A percentile compares a stretch with the other conserved stretches of the same genome.
Conservation (phyloP, 805 yeast genomes). For the Metschnikowia orientalis region DNA sequence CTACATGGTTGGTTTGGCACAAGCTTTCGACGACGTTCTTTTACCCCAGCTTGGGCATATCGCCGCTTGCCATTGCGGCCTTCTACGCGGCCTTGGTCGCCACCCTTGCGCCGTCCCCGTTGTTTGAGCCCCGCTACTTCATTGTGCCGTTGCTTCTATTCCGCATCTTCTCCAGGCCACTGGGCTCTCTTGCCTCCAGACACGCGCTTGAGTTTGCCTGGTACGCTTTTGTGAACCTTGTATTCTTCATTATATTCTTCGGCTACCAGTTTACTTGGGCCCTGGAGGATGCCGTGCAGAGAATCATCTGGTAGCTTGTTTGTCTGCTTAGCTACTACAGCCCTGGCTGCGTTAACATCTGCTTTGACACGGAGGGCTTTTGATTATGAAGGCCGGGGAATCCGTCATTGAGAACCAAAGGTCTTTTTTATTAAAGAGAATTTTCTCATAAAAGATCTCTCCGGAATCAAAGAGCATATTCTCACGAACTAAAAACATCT, state of each 20-base stretch:
- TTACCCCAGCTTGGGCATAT: slow-evolving; percentile 14
- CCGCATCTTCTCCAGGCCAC: slow-evolving; percentile 47
- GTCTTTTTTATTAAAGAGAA: no score
- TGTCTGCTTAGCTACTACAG: no score
- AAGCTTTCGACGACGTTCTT: slow-evolving; percentile 2
- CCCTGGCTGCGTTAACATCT: no score
- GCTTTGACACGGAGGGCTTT: no score
- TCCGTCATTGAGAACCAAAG: no score
- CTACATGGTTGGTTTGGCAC: slow-evolving; percentile 29
- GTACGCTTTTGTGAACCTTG: slow-evolving; percentile 53
- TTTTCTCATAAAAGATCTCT: no score
- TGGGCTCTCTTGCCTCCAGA: slow-evolving; percentile 12
- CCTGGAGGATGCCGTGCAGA: slow-evolving; percentile 56
- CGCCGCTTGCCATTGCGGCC: slow-evolving; percentile 42
- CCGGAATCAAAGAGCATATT: no score
- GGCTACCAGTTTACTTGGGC: slow-evolving; percentile 64
- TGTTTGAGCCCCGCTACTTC: slow-evolving; percentile 91
- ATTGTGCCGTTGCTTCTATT: slow-evolving; percentile 76
- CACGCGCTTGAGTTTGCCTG: slow-evolving; percentile 55
- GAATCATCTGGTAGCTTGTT: slow-evolving; percentile 94
- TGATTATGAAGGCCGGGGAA: no score
- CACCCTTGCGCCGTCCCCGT: slow-evolving; percentile 82
- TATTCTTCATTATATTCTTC: slow-evolving; percentile 54
- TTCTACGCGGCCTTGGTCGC: slow-evolving; percentile 48
- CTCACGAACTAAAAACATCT: no score